These are phyloP conservation scores for Kodamaea fungicola DNA, from an alignment of 1,139 yeast genomes.

Conservation along the genomic window DNA sequence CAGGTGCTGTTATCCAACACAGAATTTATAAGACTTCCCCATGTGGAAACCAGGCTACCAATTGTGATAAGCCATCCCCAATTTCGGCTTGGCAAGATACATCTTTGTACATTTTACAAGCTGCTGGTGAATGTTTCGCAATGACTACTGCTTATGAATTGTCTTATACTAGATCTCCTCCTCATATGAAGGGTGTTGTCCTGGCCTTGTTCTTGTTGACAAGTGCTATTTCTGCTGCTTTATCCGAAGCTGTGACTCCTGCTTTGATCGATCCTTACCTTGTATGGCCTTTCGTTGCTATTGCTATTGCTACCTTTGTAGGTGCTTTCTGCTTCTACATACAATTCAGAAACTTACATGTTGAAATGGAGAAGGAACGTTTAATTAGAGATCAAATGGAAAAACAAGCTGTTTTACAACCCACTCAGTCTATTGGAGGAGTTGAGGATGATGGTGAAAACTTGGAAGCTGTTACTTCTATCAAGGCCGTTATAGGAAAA, in stretches of 20 bases:
- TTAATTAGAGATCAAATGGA: conserved; percentile 21
- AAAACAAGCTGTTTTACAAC: conserved; percentile 1
- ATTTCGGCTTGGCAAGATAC: conserved; percentile 57
- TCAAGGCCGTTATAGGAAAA: conserved; percentile 19
- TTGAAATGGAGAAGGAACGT: conserved; percentile 46
- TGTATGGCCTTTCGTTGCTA: conserved; percentile 53
- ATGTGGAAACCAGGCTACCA: conserved; percentile 42
- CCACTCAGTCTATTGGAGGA: neutral
- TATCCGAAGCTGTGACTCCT: conserved; percentile 53
- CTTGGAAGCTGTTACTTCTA: conserved; percentile 20
- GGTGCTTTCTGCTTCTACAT: conserved; percentile 41
- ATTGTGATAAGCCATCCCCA: conserved; percentile 50
- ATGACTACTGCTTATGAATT: conserved; percentile 65
- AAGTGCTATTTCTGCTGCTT: conserved; percentile 57
- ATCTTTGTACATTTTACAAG: conserved; percentile 51
- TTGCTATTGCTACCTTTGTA: conserved; percentile 44
- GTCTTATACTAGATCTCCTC: conserved; percentile 70
- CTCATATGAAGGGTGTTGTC: conserved; percentile 63
- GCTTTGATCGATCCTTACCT: conserved; percentile 54
- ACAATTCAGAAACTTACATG: conserved; percentile 52
- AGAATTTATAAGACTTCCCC: conserved; percentile 34
- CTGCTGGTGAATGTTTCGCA: conserved; percentile 68
- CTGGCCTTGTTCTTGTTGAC: conserved; percentile 63
- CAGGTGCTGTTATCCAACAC: conserved; percentile 39
- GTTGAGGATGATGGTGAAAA: conserved; percentile 10